Conservation (phyloP, 345 rosid genomes). For the Limnanthes douglasii region DNA sequence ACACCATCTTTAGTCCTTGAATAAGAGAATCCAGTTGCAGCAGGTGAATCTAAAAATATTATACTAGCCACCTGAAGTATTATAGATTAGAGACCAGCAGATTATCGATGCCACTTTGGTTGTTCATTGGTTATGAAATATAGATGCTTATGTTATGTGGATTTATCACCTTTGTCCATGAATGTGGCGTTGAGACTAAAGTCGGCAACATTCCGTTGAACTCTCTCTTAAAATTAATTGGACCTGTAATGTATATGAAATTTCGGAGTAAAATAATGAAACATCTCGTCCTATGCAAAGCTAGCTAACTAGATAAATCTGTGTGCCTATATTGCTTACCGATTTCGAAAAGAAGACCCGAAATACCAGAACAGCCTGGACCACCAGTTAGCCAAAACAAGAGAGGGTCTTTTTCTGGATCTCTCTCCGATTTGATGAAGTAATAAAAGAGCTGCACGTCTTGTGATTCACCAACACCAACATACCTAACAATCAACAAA, state of each 20-base stretch:
- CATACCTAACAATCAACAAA: slow-evolving; percentile 19
- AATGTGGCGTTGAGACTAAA: slow-evolving; percentile 33
- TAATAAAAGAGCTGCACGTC: slow-evolving; percentile 44
- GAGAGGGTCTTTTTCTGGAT: slow-evolving; percentile 34
- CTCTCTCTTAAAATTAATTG: slow-evolving; percentile 35
- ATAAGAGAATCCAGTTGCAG: slow-evolving; percentile 68
- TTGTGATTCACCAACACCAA: slow-evolving; percentile 35
- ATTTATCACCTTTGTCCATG: slow-evolving; percentile 47
- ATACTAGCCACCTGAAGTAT: slow-evolving; percentile 44
- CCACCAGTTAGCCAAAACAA: slow-evolving; percentile 72
- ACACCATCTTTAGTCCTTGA: slow-evolving; percentile 21
- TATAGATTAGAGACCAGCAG: slow-evolving; percentile 1
- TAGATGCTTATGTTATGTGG: background rate
- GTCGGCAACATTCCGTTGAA: slow-evolving; percentile 63
- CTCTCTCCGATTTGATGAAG: slow-evolving; percentile 43
- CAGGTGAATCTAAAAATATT: slow-evolving; percentile 60
- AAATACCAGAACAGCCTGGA: slow-evolving; percentile 51
- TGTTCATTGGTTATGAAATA: too few species aligned
- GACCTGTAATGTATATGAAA: slow-evolving; percentile 24
- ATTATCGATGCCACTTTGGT: too few species aligned
- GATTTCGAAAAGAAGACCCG: slow-evolving; percentile 30
- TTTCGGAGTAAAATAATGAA: background rate
- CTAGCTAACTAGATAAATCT: background rate
- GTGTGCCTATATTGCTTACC: slow-evolving; percentile 15
- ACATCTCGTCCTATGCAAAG: too few species aligned